Conservation (phyloP, 2,329 filamentous ascomycete genomes). For the Fusarium sarcochroum region DNA sequence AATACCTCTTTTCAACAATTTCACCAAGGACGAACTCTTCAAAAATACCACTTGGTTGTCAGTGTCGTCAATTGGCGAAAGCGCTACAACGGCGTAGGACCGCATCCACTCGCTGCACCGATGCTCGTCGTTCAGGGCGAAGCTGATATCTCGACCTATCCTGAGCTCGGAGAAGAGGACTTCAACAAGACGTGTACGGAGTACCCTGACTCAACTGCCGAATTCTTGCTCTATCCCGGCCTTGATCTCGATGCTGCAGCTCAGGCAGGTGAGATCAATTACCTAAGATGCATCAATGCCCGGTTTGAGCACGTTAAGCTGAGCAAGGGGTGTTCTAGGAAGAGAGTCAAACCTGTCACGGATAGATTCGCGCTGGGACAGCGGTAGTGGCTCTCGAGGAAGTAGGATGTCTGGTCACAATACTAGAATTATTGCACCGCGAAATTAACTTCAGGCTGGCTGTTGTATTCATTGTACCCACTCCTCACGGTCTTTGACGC, state of each 20-base stretch:
- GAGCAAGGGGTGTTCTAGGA: too few relatives aligned
- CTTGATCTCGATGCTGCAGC: constrained; percentile 4
- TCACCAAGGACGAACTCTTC: constrained; percentile 2
- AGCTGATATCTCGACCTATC: constrained; percentile 14
- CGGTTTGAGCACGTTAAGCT: too few relatives aligned
- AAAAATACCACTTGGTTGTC: constrained; percentile 28
- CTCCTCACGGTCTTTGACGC: too few relatives aligned
- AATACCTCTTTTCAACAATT: background rate
- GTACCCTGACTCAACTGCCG: constrained; percentile 3
- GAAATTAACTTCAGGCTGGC: too few relatives aligned
- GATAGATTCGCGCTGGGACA: too few relatives aligned
- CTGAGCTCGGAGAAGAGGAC: constrained; percentile 6
- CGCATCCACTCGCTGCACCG: constrained; percentile 17
- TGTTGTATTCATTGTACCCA: too few relatives aligned
- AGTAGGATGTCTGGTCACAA: too few relatives aligned
- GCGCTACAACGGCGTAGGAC: constrained; percentile 18
- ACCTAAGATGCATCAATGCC: too few relatives aligned
- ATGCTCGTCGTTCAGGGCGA: constrained; percentile 27
- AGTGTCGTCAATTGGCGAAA: constrained; percentile 27
- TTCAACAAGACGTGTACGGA: constrained; percentile 20
- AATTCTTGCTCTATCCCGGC: constrained; percentile 1
- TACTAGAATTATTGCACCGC: too few relatives aligned
- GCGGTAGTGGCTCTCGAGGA: too few relatives aligned
- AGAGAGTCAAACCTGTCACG: too few relatives aligned
- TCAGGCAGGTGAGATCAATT: too few relatives aligned